Conservation (phyloP, 164 flowering plant genomes). For the Protea cynaroides region DNA sequence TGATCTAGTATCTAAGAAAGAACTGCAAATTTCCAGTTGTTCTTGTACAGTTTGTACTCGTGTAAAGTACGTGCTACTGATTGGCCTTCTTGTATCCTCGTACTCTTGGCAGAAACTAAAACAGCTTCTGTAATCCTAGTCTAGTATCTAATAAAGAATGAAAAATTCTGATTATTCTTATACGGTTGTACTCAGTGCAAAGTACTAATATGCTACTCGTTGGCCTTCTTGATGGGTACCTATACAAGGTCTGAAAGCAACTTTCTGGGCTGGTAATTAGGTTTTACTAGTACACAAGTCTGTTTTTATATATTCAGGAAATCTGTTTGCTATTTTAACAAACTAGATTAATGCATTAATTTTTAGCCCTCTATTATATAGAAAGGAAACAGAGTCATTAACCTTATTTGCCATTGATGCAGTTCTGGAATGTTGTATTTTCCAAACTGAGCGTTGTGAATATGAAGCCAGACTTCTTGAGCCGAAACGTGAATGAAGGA, state of each 20-base stretch:
- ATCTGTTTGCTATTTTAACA: background rate
- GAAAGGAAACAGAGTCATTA: background rate
- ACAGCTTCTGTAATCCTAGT: too few species aligned
- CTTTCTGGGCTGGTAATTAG: background rate
- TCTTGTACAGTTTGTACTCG: too few species aligned
- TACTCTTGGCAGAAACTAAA: too few species aligned
- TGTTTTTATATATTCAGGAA: background rate
- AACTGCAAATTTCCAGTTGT: too few species aligned
- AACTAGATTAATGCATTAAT: background rate
- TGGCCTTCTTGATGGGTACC: too few species aligned
- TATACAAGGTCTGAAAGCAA: background rate
- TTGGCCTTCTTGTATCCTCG: too few species aligned
- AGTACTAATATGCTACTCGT: too few species aligned
- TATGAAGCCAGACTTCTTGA: constrained; percentile 72
- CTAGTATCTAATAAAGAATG: too few species aligned
- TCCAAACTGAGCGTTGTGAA: constrained; percentile 76
- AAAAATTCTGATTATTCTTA: too few species aligned
- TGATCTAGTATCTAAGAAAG: too few species aligned
- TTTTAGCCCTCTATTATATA: background rate
- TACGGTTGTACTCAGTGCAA: too few species aligned
- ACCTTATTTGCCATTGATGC: constrained; percentile 23
- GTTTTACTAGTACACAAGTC: background rate
- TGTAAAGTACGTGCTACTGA: too few species aligned
- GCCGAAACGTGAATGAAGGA: constrained; percentile 98
- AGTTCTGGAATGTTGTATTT: constrained; percentile 60